Conservation (phyloP, 495 filamentous ascomycete species). For the Penicilliopsis zonata region DNA sequence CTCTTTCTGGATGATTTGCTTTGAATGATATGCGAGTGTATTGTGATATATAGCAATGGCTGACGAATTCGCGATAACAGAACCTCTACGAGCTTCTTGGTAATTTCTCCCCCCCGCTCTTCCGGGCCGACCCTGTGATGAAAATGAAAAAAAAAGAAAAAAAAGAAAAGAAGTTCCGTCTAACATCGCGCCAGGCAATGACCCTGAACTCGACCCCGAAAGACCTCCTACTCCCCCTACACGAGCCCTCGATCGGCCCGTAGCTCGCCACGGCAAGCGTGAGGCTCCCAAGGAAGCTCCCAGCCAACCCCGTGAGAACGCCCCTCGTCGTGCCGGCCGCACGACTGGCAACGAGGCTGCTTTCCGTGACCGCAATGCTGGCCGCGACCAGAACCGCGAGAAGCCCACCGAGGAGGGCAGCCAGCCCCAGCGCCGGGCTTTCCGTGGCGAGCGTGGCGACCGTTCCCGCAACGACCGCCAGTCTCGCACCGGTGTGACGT, state of each 20-base stretch:
- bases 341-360: slow-evolving; percentile 71
- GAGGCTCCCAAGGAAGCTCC: slow-evolving; percentile 66
- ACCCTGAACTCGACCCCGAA: slow-evolving; percentile 77
- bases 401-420: slow-evolving; percentile 64
- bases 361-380: slow-evolving; percentile 84
- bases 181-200: slow-evolving; percentile 53
- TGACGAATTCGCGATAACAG: slow-evolving; percentile 16
- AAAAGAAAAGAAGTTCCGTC: no score
- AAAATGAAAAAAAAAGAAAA: no score
- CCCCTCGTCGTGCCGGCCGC: slow-evolving; percentile 46
- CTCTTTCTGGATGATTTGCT: not conserved
- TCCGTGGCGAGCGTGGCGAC: slow-evolving; percentile 39
- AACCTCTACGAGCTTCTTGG: slow-evolving; percentile 86
- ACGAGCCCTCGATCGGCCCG: slow-evolving; percentile 76
- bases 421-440: slow-evolving; percentile 42
- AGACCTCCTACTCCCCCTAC: slow-evolving; percentile 64
- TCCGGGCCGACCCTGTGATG: slow-evolving; percentile 3
- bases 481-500: slow-evolving; percentile 61
- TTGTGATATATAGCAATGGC: not conserved
- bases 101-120: slow-evolving; percentile 34
- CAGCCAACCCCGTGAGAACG: slow-evolving; percentile 25
- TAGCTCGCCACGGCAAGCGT: slow-evolving; percentile 71
- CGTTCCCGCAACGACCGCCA: slow-evolving; percentile 69
- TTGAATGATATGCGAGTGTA: not conserved
- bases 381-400: slow-evolving; percentile 68